Evolutionary conservation across 2,329 filamentous ascomycete genomes (phyloP).

Genomic region (Diaporthe sp.): DNA sequence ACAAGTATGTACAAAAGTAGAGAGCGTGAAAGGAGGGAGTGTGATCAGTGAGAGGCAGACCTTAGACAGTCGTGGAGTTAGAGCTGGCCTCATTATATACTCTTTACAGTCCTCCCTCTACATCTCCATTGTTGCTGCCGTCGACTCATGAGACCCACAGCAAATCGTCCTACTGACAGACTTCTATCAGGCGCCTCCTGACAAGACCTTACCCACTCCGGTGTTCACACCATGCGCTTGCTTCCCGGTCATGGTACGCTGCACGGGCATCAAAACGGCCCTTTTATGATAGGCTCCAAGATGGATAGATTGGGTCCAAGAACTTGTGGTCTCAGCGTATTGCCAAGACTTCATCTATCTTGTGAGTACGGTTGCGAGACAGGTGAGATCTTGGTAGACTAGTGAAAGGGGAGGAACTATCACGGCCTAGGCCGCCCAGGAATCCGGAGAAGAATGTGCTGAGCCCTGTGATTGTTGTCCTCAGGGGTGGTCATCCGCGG

Average conservation of each 20-base stretch:
- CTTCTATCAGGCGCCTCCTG: slow-evolving; percentile 4
- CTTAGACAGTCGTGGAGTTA: not conserved
- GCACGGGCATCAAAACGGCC: slow-evolving; percentile 25
- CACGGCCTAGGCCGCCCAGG: slow-evolving; percentile 9
- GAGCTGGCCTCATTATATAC: slow-evolving; percentile 5
- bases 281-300: slow-evolving; percentile 12
- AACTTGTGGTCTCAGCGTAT: slow-evolving; percentile 11
- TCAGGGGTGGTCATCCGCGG: slow-evolving; percentile 14
- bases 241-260: slow-evolving; percentile 4
- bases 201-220: slow-evolving; percentile 6
- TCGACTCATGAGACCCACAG: slow-evolving; percentile 15
- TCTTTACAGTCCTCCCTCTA: not conserved
- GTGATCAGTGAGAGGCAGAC: not conserved
- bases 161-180: slow-evolving; percentile 6
- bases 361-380: slow-evolving; percentile 11
- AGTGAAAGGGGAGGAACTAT: not conserved
- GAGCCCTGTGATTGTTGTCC: slow-evolving; percentile 19
- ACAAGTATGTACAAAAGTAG: not conserved
- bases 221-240: slow-evolving; percentile 13
- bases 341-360: slow-evolving; percentile 19
- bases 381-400: slow-evolving; percentile 19
- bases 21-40: not conserved
- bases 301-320: slow-evolving; percentile 1
- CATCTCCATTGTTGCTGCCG: not conserved
- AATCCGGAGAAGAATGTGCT: slow-evolving; percentile 15